These are phyloP conservation scores for Paecilomyces fulvus DNA, from an alignment of 2,329 filamentous ascomycete genomes.

Conservation along the genomic window DNA sequence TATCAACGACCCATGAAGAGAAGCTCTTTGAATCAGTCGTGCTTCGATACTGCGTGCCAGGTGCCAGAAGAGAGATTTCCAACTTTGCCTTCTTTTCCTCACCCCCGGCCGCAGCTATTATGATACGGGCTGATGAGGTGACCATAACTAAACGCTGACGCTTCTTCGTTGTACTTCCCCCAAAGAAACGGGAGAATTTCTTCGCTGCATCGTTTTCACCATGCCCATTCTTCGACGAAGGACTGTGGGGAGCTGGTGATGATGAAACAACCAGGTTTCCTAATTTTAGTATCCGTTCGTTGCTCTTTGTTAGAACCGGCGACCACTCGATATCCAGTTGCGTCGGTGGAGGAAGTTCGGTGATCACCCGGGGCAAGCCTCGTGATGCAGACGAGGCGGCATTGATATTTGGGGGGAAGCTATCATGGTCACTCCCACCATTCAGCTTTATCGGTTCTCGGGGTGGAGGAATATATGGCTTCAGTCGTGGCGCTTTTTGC, in stretches of 20 bases:
- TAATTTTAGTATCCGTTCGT: constrained; percentile 89
- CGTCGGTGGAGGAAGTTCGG: constrained; percentile 89
- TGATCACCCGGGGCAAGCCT: constrained; percentile 73
- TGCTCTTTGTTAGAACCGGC: constrained; percentile 78
- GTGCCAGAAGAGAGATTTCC: constrained; percentile 73
- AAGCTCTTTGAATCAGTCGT: constrained; percentile 81
- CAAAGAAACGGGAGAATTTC: constrained; percentile 90
- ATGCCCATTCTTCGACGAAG: constrained; percentile 57
- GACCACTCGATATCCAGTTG: constrained; percentile 99
- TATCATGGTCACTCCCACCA: constrained; percentile 36
- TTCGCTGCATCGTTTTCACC: constrained; percentile 61
- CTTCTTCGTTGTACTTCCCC: constrained; percentile 84
- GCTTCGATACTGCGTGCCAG: constrained; percentile 69
- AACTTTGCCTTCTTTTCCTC: constrained; percentile 94
- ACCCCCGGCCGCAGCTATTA: constrained; percentile 82
- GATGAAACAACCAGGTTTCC: constrained; percentile 83
- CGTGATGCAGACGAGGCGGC: constrained; percentile 39
- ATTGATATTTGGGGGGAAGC: constrained; percentile 34
- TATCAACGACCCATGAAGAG: constrained; percentile 83
- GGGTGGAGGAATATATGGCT: constrained; percentile 69
- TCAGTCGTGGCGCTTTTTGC: constrained; percentile 76
- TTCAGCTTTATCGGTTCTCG: constrained; percentile 74
- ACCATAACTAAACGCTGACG: constrained; percentile 89
- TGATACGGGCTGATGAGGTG: constrained; percentile 80
- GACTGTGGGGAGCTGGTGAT: constrained; percentile 65